Evolutionary conservation across 2,329 filamentous ascomycete species (phyloP).

Genomic region (Aspergillus brunneoviolaceus): DNA sequence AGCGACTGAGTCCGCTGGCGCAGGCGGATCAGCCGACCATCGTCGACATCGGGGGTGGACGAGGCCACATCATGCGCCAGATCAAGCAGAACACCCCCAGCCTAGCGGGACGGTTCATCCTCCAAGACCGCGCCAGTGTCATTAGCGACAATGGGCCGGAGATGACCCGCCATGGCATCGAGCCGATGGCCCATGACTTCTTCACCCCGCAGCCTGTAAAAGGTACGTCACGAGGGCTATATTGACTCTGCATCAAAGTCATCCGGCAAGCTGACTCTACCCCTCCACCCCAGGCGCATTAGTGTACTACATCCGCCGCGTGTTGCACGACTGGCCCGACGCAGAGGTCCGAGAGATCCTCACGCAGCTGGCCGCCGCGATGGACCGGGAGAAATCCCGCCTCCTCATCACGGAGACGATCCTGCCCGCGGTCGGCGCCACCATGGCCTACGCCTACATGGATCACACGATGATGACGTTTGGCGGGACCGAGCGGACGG

Average conservation of each 20-base stretch:
- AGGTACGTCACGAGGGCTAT: slow-evolving; percentile 10
- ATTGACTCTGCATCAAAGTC: background rate
- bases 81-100: slow-evolving; percentile 13
- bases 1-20: slow-evolving; percentile 13
- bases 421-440: slow-evolving; percentile 21
- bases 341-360: slow-evolving; percentile 21
- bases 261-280: background rate
- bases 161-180: slow-evolving; percentile 14
- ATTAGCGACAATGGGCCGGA: slow-evolving; percentile 15
- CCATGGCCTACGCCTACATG: background rate
- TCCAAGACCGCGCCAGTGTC: slow-evolving; percentile 23
- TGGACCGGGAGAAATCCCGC: slow-evolving; percentile 19
- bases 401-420: slow-evolving; percentile 31
- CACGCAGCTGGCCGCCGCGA: slow-evolving; percentile 20
- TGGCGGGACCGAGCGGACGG: background rate
- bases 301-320: slow-evolving; percentile 33
- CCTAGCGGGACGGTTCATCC: slow-evolving; percentile 21
- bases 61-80: slow-evolving; percentile 17
- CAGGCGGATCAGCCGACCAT: slow-evolving; percentile 17
- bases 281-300: slow-evolving; percentile 20
- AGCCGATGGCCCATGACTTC: slow-evolving; percentile 22
- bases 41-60: slow-evolving; percentile 24
- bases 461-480: slow-evolving; percentile 3
- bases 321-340: slow-evolving; percentile 32
- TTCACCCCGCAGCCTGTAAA: slow-evolving; percentile 24